Evolutionary conservation across 306 rosid species (phyloP).

Genomic region (Dicorynia guianensis): DNA sequence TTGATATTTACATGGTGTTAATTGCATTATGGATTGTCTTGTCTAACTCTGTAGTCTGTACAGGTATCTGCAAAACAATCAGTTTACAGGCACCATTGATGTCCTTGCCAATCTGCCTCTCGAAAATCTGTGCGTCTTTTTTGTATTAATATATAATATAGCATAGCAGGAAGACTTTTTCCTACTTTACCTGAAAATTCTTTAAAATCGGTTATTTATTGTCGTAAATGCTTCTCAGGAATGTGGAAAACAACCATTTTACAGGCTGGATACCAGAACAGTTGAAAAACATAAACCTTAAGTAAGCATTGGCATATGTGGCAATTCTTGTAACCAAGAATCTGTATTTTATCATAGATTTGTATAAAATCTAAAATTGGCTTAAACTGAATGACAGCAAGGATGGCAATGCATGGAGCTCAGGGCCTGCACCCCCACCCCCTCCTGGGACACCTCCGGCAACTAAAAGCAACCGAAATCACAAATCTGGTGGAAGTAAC

Average conservation of each 20-base stretch:
- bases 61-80: slow-evolving; percentile 92
- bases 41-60: slow-evolving; percentile 31
- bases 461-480: slow-evolving; percentile 51
- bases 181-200: slow-evolving; percentile 16
- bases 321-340: slow-evolving; percentile 3
- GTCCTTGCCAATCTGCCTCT: slow-evolving; percentile 90
- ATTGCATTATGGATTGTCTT: slow-evolving; percentile 38
- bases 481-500: slow-evolving; percentile 56
- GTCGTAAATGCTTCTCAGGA: slow-evolving; percentile 60
- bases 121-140: slow-evolving; percentile 63
- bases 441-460: slow-evolving; percentile 94
- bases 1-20: slow-evolving; percentile 38
- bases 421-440: slow-evolving; percentile 97
- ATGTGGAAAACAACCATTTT: slow-evolving; percentile 80
- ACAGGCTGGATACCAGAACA: slow-evolving; percentile 92
- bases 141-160: slow-evolving; percentile 29
- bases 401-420: slow-evolving; percentile 81
- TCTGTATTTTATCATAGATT: slow-evolving; percentile 12
- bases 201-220: slow-evolving; percentile 25
- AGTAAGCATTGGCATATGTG: slow-evolving; percentile 62
- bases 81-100: slow-evolving; percentile 82
- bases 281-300: slow-evolving; percentile 67
- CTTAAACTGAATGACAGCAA: slow-evolving; percentile 60
- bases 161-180: slow-evolving; percentile 31
- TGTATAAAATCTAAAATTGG: slow-evolving; percentile 38